These are phyloP conservation scores for Trametes polyzona DNA, from an alignment of 1,284 basidiomycete genomes.

Conservation along the genomic window DNA sequence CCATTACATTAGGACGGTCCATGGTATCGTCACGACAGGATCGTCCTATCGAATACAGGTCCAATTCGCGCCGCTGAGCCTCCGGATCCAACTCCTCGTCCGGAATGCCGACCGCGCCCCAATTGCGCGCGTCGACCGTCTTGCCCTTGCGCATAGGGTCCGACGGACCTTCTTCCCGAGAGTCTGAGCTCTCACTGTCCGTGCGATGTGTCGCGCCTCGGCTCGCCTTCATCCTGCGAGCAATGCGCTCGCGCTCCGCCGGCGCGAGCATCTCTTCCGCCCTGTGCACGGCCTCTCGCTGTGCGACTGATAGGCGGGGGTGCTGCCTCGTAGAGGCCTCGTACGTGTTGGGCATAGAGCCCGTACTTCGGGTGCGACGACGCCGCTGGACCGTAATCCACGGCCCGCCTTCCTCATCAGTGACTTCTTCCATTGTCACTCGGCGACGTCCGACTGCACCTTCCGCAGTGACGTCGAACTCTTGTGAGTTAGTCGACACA, in stretches of 20 bases:
- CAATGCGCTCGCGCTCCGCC: constrained; percentile 1
- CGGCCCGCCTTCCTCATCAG: constrained; percentile 4
- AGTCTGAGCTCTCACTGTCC: background rate
- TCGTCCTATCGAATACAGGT: background rate
- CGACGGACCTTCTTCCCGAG: constrained; percentile 20
- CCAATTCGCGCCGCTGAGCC: constrained; percentile 10
- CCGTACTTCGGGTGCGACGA: background rate
- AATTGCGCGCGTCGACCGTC: constrained; percentile 20
- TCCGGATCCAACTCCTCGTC: constrained; percentile 16
- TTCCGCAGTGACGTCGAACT: background rate
- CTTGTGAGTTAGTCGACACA: background rate
- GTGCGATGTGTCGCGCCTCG: background rate
- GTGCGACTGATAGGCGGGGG: background rate
- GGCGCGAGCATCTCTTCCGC: background rate
- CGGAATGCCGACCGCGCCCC: constrained; percentile 19
- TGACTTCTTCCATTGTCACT: constrained; percentile 9
- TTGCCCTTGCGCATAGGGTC: constrained; percentile 20
- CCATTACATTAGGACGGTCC: too few species aligned
- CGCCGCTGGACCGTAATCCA: constrained; percentile 4
- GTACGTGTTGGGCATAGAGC: background rate
- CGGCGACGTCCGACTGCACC: background rate
- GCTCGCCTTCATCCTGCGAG: background rate
- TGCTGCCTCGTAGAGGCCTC: background rate
- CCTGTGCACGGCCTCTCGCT: background rate
- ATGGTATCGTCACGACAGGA: background rate